Percentiles rank a stretch among this genome's conserved stretches.
Conservation (phyloP, 2,329 filamentous ascomycete genomes). For the Hirsutella minnesotensis region DNA sequence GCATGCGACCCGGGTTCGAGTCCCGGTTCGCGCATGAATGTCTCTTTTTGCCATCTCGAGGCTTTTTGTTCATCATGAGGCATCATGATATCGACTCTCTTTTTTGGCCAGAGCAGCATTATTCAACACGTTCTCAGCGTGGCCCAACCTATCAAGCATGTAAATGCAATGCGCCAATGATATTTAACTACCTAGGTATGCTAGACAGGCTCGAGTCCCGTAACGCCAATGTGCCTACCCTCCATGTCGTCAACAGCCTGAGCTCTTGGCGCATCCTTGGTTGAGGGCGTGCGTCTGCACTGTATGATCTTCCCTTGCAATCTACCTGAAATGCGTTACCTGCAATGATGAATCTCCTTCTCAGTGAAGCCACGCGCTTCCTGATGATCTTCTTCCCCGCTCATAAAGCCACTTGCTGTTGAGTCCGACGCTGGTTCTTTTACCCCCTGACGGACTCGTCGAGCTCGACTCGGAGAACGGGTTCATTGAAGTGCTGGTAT, state of each 20-base stretch:
- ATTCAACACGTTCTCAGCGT: no score
- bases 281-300: no score
- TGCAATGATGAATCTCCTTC: neutral
- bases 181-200: neutral
- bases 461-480: slow-evolving; percentile 32
- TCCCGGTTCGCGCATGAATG: slow-evolving; percentile 18
- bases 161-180: neutral
- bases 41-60: slow-evolving; percentile 6
- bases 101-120: no score
- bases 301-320: neutral
- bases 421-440: slow-evolving; percentile 62
- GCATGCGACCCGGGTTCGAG: slow-evolving; percentile 24
- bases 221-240: slow-evolving; percentile 1
- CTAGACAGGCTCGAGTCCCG: neutral
- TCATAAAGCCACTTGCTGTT: slow-evolving; percentile 97
- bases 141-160: no score
- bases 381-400: slow-evolving; percentile 51
- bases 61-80: no score
- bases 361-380: slow-evolving; percentile 27
- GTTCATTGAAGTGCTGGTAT: slow-evolving; percentile 33
- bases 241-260: neutral
- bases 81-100: no score
- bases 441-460: slow-evolving; percentile 53
- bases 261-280: no score
- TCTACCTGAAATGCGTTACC: no score